Evolutionary conservation across 1,139 yeast genomes (phyloP).

Genomic region (Geotrichum restrictum): DNA sequence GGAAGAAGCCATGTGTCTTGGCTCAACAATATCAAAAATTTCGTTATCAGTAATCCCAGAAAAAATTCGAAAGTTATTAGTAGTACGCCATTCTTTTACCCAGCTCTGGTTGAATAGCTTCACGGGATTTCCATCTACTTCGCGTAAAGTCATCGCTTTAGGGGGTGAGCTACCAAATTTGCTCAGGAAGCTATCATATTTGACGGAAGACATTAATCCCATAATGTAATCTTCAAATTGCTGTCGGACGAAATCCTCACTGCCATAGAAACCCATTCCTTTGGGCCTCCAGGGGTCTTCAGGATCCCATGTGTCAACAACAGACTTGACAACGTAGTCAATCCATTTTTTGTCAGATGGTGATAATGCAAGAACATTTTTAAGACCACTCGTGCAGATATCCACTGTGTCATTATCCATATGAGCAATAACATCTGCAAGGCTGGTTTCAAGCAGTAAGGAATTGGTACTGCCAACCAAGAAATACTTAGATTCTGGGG

Average conservation of each 20-base stretch:
- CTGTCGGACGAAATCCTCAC: constrained; percentile 83
- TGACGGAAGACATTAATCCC: constrained; percentile 67
- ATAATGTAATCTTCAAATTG: constrained; percentile 86
- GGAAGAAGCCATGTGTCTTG: constrained; percentile 53
- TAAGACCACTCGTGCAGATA: constrained; percentile 44
- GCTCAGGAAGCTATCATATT: constrained; percentile 59
- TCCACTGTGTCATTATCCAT: constrained; percentile 50
- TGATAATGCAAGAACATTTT: constrained; percentile 50
- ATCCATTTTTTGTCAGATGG: constrained; percentile 73
- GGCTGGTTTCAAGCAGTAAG: constrained; percentile 56
- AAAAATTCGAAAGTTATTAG: constrained; percentile 70
- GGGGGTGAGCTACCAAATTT: constrained; percentile 41
- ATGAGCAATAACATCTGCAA: constrained; percentile 51
- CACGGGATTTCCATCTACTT: constrained; percentile 44
- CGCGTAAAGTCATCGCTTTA: constrained; percentile 33
- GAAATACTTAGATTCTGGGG: constrained; percentile 57
- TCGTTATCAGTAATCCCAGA: constrained; percentile 76
- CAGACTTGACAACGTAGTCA: constrained; percentile 44
- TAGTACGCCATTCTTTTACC: constrained; percentile 59
- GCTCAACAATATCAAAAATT: constrained; percentile 80
- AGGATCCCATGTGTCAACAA: constrained; percentile 42
- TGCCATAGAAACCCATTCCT: constrained; percentile 57
- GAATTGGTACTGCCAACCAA: constrained; percentile 88
- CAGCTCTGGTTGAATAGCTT: constrained; percentile 52
- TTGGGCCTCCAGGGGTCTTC: constrained; percentile 46